Conservation (phyloP, 768 basidiomycete genomes). For the Coprinellus micaceus region DNA sequence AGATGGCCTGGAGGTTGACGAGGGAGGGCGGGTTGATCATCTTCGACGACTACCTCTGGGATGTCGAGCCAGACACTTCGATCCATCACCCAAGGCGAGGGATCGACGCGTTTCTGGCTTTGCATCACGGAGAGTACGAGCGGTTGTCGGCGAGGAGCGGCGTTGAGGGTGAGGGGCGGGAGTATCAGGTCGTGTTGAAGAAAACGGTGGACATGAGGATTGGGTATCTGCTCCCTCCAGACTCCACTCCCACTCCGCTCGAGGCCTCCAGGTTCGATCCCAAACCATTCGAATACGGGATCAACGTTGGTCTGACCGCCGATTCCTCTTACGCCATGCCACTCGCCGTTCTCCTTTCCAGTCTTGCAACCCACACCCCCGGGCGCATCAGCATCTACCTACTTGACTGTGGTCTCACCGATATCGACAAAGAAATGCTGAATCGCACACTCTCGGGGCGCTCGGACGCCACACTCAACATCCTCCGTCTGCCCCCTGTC, state of each 20-base stretch:
- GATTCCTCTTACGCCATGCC: constrained; percentile 45
- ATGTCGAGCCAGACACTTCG: constrained; percentile 43
- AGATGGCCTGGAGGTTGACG: constrained; percentile 54
- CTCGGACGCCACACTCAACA: constrained; percentile 35
- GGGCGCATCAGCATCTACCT: constrained; percentile 47
- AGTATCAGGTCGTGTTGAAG: constrained; percentile 51
- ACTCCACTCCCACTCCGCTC: neutral
- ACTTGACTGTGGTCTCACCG: constrained; percentile 42
- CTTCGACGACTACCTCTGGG: constrained; percentile 59
- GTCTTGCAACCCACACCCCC: constrained; percentile 31
- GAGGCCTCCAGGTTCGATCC: constrained; percentile 2
- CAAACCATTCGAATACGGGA: constrained; percentile 37
- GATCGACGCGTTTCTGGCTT: constrained; percentile 49
- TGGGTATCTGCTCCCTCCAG: constrained; percentile 39
- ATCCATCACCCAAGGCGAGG: constrained; percentile 53
- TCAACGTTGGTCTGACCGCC: constrained; percentile 43
- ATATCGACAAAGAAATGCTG: constrained; percentile 32
- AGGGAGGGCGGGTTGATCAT: constrained; percentile 48
- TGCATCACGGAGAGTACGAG: constrained; percentile 49
- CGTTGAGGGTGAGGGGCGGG: constrained; percentile 2
- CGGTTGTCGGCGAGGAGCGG: constrained; percentile 27
- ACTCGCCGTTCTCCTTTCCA: constrained; percentile 45
- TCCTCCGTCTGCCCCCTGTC: constrained; percentile 33
- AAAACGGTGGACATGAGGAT: constrained; percentile 52
- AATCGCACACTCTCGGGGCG: constrained; percentile 21